These are phyloP conservation scores for Penicillium paneum DNA, from an alignment of 2,329 filamentous ascomycete species.

Conservation along the genomic window DNA sequence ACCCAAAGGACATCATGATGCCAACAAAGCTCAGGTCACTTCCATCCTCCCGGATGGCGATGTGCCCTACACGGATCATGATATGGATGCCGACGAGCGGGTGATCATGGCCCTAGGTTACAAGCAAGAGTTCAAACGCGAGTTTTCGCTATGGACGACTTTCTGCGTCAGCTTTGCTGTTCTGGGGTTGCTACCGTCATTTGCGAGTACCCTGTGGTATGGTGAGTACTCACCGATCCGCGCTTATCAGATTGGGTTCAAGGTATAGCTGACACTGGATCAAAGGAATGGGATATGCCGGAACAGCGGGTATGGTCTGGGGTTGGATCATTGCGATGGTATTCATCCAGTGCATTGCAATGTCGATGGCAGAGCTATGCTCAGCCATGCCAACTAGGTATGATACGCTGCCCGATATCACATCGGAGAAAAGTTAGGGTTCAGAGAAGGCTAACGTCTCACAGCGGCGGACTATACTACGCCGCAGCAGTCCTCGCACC, in stretches of 20 bases:
- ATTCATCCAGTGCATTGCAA: constrained; percentile 68
- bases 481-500: constrained; percentile 69
- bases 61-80: constrained; percentile 35
- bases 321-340: constrained; percentile 71
- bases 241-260: background rate
- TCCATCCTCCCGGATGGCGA: constrained; percentile 39
- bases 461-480: constrained; percentile 67
- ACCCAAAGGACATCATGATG: constrained; percentile 21
- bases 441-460: background rate
- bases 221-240: constrained; percentile 43
- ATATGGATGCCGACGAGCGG: constrained; percentile 41
- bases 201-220: constrained; percentile 69
- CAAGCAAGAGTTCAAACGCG: constrained; percentile 64
- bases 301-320: constrained; percentile 67
- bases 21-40: constrained; percentile 35
- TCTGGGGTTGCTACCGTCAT: constrained; percentile 66
- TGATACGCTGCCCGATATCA: background rate
- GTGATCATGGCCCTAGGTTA: constrained; percentile 48
- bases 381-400: constrained; percentile 68
- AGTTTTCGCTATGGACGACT: constrained; percentile 70
- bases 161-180: constrained; percentile 74
- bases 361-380: constrained; percentile 68
- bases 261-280: background rate
- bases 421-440: background rate
- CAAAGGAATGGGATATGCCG: constrained; percentile 52